Evolutionary conservation across 176 grass and related monocot species (phyloP).

Genomic region (Carex myosuroides): DNA sequence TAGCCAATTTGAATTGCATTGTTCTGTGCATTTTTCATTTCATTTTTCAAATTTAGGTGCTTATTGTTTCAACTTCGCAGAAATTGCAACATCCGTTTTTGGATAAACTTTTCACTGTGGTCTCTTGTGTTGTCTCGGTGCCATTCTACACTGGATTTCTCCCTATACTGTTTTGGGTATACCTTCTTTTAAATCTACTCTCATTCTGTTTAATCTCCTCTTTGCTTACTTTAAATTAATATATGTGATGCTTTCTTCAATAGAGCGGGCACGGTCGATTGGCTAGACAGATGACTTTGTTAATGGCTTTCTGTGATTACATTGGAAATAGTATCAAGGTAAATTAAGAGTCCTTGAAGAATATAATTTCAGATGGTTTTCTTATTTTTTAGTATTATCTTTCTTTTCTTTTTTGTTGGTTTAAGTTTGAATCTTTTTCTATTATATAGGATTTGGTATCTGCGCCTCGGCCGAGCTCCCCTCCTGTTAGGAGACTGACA

Average conservation of each 20-base stretch:
- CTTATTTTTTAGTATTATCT: neutral
- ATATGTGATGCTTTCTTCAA: neutral
- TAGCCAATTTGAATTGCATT: neutral
- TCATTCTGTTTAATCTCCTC: neutral
- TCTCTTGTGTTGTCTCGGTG: conserved; percentile 86
- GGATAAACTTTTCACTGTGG: conserved; percentile 74
- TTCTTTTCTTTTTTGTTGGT: neutral
- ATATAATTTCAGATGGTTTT: neutral
- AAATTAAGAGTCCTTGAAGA: neutral
- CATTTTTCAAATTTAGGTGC: neutral
- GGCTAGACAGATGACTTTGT: conserved; percentile 93
- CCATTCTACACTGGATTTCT: conserved; percentile 98
- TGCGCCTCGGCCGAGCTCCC: conserved; percentile 83
- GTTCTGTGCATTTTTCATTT: neutral
- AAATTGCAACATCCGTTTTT: conserved; percentile 50
- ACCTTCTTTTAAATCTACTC: neutral
- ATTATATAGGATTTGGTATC: conserved; percentile 69
- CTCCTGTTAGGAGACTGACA: conserved; percentile 83
- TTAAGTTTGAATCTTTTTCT: conserved; percentile 3
- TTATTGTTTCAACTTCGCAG: conserved; percentile 43
- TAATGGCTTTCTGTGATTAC: conserved; percentile 95
- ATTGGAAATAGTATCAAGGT: conserved; percentile 89
- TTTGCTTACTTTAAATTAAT: neutral
- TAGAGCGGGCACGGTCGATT: conserved; percentile 81
- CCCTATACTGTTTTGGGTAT: conserved; percentile 94